These are phyloP conservation scores for Tetragonia tetragonoides DNA, from an alignment of 148 eudicot species.

Conservation along the genomic window DNA sequence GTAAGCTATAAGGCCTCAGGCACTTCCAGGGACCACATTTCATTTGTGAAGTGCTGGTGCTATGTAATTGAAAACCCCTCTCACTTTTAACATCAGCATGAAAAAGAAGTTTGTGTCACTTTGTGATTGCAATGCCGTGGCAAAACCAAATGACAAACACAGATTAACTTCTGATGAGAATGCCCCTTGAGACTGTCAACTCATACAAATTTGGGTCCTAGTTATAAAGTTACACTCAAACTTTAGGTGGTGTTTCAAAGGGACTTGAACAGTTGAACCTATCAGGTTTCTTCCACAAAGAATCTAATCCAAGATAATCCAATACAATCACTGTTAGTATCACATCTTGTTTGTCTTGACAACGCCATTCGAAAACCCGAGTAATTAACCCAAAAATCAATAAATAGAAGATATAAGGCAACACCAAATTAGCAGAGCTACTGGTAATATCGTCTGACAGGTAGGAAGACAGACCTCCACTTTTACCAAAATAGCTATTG, in stretches of 20 bases:
- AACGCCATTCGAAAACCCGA: not conserved
- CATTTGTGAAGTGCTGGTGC: not conserved
- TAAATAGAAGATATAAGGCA: too few species aligned
- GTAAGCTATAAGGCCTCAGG: not conserved
- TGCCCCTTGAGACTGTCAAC: not conserved
- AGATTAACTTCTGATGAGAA: not conserved
- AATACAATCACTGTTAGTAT: not conserved
- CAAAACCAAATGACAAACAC: not conserved
- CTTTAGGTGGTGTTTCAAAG: not conserved
- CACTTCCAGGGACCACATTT: constrained; percentile 26
- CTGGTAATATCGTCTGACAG: too few species aligned
- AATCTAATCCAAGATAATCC: not conserved
- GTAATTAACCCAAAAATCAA: too few species aligned
- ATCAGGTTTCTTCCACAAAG: not conserved
- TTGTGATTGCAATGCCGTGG: not conserved
- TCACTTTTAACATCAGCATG: not conserved
- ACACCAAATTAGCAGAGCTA: too few species aligned
- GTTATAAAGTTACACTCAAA: not conserved
- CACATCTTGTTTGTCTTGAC: not conserved
- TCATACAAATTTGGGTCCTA: not conserved
- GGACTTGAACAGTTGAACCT: not conserved
- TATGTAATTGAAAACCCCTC: constrained; percentile 2
- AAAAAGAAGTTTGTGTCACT: not conserved
- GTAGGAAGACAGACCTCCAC: not conserved
- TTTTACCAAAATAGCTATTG: not conserved